A percentile compares a stretch with the other conserved stretches of the same genome.
Conservation (phyloP, 768 basidiomycete genomes). For the Russula sp. region DNA sequence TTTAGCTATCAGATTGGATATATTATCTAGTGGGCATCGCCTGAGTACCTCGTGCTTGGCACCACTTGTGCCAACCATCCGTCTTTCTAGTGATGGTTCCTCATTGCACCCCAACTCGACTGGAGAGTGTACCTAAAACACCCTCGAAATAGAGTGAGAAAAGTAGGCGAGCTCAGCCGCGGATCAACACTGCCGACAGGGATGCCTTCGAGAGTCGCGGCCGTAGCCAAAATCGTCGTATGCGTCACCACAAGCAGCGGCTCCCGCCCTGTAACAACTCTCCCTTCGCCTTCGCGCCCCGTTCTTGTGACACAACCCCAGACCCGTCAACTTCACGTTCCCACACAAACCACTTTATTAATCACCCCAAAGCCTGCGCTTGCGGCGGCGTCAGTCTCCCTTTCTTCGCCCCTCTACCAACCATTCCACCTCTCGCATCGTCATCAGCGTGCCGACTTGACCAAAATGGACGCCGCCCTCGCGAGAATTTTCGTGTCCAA, state of each 20-base stretch:
- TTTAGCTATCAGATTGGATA: too few relatives aligned
- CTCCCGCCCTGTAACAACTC: neutral
- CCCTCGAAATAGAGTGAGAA: neutral
- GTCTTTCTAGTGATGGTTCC: too few relatives aligned
- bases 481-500: slow-evolving; percentile 50
- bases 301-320: neutral
- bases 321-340: neutral
- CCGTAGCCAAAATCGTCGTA: neutral
- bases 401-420: neutral
- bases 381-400: neutral
- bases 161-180: neutral
- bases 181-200: neutral
- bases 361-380: neutral
- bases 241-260: neutral
- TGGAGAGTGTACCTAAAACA: too few relatives aligned
- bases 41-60: too few relatives aligned
- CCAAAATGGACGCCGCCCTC: slow-evolving; percentile 31
- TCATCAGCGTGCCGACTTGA: neutral
- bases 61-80: too few relatives aligned
- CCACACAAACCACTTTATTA: neutral
- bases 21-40: too few relatives aligned
- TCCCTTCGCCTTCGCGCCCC: neutral
- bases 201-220: slow-evolving; percentile 16
- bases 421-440: neutral
- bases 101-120: too few relatives aligned